These are phyloP conservation scores for Cercophora newfieldiana DNA, from an alignment of 495 filamentous ascomycete species.

Conservation along the genomic window DNA sequence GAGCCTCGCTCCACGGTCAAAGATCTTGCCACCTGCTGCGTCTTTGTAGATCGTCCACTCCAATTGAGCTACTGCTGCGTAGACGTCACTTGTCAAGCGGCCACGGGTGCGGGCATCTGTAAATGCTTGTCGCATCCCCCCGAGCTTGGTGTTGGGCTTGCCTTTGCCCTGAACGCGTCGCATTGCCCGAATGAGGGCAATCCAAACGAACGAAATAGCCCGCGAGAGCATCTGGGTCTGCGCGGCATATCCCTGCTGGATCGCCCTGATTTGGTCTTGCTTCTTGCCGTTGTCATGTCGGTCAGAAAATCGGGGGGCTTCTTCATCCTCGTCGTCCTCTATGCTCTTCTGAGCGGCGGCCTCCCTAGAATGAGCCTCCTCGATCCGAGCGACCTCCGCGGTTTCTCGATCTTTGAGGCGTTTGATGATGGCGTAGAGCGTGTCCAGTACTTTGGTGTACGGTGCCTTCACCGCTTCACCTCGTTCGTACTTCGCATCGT, in stretches of 20 bases:
- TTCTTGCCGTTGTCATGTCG: conserved; percentile 57
- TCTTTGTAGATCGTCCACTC: conserved; percentile 97
- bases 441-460: conserved; percentile 79
- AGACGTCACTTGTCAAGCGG: conserved; percentile 87
- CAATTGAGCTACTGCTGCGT: conserved; percentile 85
- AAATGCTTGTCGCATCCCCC: conserved; percentile 83
- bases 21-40: conserved; percentile 85
- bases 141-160: conserved; percentile 56
- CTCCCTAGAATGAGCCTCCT: conserved; percentile 52
- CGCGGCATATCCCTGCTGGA: conserved; percentile 67
- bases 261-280: conserved; percentile 61
- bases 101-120: conserved; percentile 81
- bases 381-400: conserved; percentile 67
- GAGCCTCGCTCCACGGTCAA: conserved; percentile 86
- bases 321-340: conserved; percentile 56
- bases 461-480: conserved; percentile 75
- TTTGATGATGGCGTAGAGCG: conserved; percentile 76
- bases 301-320: conserved; percentile 61
- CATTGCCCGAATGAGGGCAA: conserved; percentile 89
- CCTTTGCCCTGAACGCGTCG: conserved; percentile 93
- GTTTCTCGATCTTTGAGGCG: conserved; percentile 72
- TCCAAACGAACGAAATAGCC: conserved; percentile 88
- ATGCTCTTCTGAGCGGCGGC: conserved; percentile 34
- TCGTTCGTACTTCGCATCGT: conserved; percentile 66
- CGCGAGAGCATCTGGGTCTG: conserved; percentile 73